These are phyloP conservation scores for Panellus pusillus DNA, from an alignment of 768 basidiomycete genomes.

Conservation along the genomic window DNA sequence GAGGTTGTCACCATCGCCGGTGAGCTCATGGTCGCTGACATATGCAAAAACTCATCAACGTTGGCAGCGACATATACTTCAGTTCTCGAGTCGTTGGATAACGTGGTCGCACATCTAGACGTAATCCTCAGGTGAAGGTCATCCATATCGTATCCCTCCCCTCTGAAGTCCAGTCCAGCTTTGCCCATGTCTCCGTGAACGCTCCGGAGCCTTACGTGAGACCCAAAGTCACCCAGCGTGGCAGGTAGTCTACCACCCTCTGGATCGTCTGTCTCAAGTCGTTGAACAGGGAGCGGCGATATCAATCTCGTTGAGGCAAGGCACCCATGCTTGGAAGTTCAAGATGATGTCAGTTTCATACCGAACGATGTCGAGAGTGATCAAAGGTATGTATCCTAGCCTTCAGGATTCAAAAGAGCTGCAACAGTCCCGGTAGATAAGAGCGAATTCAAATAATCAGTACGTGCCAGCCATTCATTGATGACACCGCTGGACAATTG, in stretches of 20 bases:
- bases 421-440: conserved; percentile 44
- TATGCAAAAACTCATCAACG: not conserved
- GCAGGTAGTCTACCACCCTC: conserved; percentile 35
- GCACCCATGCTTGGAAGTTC: conserved; percentile 95
- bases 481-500: not conserved
- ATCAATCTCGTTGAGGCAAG: conserved; percentile 82
- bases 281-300: conserved; percentile 66
- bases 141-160: not conserved
- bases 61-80: conserved; percentile 86
- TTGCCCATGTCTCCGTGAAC: conserved; percentile 87
- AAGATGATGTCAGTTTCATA: conserved; percentile 94
- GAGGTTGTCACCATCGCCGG: conserved; percentile 92
- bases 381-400: conserved; percentile 58
- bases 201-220: conserved; percentile 89
- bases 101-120: conserved; percentile 85
- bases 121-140: conserved; percentile 78
- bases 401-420: too few species aligned
- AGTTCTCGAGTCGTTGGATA: conserved; percentile 82
- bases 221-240: conserved; percentile 76
- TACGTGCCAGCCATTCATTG: conserved; percentile 31
- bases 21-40: conserved; percentile 36
- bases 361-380: conserved; percentile 95
- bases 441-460: conserved; percentile 97
- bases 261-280: not conserved
- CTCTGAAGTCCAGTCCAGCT: conserved; percentile 43